Evolutionary conservation across 805 yeast genomes (phyloP).

Genomic region (Yarrowia osloensis): DNA sequence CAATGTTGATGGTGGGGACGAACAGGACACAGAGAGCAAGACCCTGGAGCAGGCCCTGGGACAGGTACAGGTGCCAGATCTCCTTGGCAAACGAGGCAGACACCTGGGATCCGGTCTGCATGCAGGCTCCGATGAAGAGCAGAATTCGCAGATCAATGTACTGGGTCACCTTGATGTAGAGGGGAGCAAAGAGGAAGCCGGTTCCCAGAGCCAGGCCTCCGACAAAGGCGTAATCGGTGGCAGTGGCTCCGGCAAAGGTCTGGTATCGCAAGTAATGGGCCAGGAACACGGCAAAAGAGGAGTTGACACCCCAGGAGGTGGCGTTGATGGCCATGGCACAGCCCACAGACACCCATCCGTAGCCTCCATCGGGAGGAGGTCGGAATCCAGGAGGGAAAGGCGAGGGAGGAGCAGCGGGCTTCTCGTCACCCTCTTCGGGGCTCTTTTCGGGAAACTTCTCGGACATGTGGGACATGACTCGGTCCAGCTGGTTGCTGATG

Average conservation of each 20-base stretch:
- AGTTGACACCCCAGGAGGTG: conserved; percentile 29
- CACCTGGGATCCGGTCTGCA: conserved; percentile 25
- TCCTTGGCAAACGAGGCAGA: conserved; percentile 32
- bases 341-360: conserved; percentile 30
- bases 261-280: conserved; percentile 27
- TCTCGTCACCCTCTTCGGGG: background rate
- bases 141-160: conserved; percentile 15
- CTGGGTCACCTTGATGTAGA: conserved; percentile 19
- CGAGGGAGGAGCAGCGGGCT: conserved; percentile 19
- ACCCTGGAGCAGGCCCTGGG: conserved; percentile 57
- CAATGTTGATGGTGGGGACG: conserved; percentile 49
- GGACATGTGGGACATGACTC: conserved; percentile 20
- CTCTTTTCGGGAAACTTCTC: conserved; percentile 7
- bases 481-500: conserved; percentile 26
- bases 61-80: conserved; percentile 54
- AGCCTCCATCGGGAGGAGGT: conserved; percentile 31
- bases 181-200: conserved; percentile 28
- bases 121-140: conserved; percentile 9
- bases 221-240: conserved; percentile 25
- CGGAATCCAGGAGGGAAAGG: conserved; percentile 29
- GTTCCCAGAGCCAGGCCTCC: conserved; percentile 28
- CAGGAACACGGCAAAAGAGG: conserved; percentile 28
- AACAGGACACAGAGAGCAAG: conserved; percentile 50
- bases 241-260: conserved; percentile 20
- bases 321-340: conserved; percentile 27